These are phyloP conservation scores for Colletotrichum incanum DNA, from an alignment of 2,329 filamentous ascomycete genomes.

Conservation along the genomic window DNA sequence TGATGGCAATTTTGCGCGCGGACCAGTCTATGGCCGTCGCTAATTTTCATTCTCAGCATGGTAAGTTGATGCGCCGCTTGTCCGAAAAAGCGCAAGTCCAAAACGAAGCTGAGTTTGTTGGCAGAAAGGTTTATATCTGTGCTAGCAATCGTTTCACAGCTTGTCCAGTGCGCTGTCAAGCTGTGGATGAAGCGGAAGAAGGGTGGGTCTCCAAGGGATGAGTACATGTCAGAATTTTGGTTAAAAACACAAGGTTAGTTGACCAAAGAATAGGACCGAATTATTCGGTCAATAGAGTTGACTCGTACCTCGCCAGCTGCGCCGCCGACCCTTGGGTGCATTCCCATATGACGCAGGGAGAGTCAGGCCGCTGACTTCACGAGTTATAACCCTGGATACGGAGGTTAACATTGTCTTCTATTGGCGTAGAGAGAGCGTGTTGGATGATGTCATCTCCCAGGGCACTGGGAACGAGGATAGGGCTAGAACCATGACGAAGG, in stretches of 20 bases:
- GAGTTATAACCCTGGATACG: not conserved
- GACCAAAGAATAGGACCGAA: too few species aligned
- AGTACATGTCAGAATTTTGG: conserved; percentile 22
- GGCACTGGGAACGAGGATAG: not conserved
- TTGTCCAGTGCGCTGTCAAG: conserved; percentile 49
- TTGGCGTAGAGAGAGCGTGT: not conserved
- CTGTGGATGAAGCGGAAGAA: conserved; percentile 50
- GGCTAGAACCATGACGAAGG: not conserved
- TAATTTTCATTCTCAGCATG: not conserved
- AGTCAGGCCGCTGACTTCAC: not conserved
- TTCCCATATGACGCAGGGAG: not conserved
- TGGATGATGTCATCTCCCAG: conserved; percentile 2
- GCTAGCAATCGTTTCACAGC: conserved; percentile 49
- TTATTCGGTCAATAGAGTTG: not conserved
- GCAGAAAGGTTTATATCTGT: conserved; percentile 1
- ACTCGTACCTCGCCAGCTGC: not conserved
- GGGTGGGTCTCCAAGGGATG: conserved; percentile 52
- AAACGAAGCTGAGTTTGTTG: not conserved
- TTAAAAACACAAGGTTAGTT: not conserved
- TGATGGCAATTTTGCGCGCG: not conserved
- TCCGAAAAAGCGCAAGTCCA: not conserved
- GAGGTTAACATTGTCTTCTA: too few species aligned
- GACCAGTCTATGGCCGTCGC: not conserved
- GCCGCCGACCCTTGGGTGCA: not conserved
- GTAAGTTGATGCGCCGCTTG: too few species aligned